phyloP scores from a whole-genome alignment of 106 monocot genomes.

The Platanthera zijinensis region DNA sequence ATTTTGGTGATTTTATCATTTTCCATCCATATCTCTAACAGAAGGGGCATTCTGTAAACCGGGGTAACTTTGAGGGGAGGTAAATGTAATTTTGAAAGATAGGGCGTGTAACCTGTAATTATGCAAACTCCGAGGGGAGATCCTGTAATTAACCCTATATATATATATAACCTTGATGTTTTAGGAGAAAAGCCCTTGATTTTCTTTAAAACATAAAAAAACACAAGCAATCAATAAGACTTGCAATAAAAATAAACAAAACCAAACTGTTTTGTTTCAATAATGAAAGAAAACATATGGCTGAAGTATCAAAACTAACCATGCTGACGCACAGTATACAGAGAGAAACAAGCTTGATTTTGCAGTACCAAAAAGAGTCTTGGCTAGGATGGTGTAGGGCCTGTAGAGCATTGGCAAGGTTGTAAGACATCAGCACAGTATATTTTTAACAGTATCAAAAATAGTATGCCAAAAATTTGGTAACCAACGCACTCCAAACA shows the following conservation, averaged over 20 bases:
- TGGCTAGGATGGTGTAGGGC: constrained; percentile 74
- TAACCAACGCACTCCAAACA: background rate
- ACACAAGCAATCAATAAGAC: too few relatives aligned
- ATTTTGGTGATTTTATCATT: too few relatives aligned
- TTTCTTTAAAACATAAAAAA: background rate
- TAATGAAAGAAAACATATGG: background rate
- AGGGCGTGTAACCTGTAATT: too few relatives aligned
- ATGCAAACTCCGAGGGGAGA: too few relatives aligned
- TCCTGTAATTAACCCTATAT: too few relatives aligned
- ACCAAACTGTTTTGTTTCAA: background rate
- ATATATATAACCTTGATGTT: background rate
- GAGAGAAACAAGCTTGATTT: constrained; percentile 98
- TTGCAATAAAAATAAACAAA: background rate
- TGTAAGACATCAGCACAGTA: background rate
- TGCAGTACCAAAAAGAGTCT: constrained; percentile 77
- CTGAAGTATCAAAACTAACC: constrained; percentile 45
- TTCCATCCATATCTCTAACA: too few relatives aligned
- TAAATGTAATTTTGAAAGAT: too few relatives aligned
- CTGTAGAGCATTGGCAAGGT: constrained; percentile 22
- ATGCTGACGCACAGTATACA: constrained; percentile 81
- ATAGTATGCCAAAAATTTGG: background rate
- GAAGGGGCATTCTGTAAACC: too few relatives aligned
- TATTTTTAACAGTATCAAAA: background rate
- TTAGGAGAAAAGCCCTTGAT: background rate
- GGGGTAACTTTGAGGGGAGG: too few relatives aligned